These are phyloP conservation scores for Boletus pseudopeckii DNA, from an alignment of 768 basidiomycete species.

Conservation along the genomic window DNA sequence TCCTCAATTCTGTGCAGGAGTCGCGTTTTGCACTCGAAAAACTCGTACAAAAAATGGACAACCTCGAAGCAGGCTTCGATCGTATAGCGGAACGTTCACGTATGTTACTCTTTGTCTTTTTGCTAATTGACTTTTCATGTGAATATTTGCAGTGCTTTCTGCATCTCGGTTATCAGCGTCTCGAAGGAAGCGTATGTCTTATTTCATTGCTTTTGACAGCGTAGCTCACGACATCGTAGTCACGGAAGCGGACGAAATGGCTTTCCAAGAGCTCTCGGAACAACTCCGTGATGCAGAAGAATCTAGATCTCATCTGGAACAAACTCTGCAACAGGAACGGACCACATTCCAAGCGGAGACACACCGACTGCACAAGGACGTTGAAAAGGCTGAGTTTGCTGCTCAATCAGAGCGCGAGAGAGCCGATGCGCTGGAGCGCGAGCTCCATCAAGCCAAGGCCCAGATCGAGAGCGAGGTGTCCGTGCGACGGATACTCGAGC, in stretches of 20 bases:
- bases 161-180: conserved; percentile 67
- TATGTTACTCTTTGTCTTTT: conserved; percentile 35
- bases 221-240: conserved; percentile 38
- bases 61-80: conserved; percentile 77
- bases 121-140: neutral
- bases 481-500: conserved; percentile 61
- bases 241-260: conserved; percentile 70
- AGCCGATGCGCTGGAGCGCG: conserved; percentile 57
- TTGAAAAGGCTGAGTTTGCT: conserved; percentile 40
- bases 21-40: conserved; percentile 63
- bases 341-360: conserved; percentile 53
- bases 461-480: conserved; percentile 62
- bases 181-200: conserved; percentile 64
- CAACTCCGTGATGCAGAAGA: conserved; percentile 62
- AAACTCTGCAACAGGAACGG: conserved; percentile 57
- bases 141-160: conserved; percentile 57
- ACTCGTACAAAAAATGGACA: conserved; percentile 74
- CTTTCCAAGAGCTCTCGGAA: conserved; percentile 67
- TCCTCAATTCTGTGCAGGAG: conserved; percentile 57
- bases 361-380: conserved; percentile 44
- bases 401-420: conserved; percentile 46
- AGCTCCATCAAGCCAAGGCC: conserved; percentile 57
- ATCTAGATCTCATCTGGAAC: conserved; percentile 54
- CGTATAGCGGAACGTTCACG: conserved; percentile 81
- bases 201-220: neutral